Evolutionary conservation across 2,329 filamentous ascomycete genomes (phyloP).

Genomic region (Tympanopsis confertula): DNA sequence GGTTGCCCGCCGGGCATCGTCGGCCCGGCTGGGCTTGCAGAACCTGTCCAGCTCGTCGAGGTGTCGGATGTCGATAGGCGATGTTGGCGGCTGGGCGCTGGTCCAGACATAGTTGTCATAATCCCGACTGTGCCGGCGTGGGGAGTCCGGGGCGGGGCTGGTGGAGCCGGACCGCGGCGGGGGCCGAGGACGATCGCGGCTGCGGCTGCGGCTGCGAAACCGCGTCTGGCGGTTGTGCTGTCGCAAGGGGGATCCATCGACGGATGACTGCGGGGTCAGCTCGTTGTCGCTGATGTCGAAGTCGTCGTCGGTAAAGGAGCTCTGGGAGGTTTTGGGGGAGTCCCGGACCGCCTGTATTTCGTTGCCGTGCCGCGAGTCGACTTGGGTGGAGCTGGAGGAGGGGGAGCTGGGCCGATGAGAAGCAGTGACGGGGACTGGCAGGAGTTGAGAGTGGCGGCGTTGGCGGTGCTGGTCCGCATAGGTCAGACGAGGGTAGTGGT

Average conservation of each 20-base stretch:
- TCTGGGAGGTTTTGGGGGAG: background rate
- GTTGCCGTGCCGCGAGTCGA: background rate
- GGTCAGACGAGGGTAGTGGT: background rate
- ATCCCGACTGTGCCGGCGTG: no score
- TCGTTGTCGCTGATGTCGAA: background rate
- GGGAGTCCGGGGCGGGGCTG: no score
- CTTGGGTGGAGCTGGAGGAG: background rate
- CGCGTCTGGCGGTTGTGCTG: background rate
- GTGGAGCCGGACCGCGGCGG: no score
- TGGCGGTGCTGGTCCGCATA: background rate
- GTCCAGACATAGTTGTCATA: no score
- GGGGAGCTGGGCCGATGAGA: no score
- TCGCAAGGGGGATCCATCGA: background rate
- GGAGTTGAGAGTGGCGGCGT: no score
- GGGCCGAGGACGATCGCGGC: background rate
- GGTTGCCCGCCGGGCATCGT: no score
- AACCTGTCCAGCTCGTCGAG: no score
- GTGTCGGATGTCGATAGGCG: no score
- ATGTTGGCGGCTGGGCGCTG: no score
- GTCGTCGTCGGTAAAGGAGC: background rate
- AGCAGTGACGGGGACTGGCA: background rate
- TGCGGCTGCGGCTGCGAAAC: background rate
- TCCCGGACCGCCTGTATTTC: background rate
- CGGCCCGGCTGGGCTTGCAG: no score
- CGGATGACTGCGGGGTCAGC: background rate